phyloP scores from a whole-genome alignment of 305 asterid genomes.

The Rubia balearica region DNA sequence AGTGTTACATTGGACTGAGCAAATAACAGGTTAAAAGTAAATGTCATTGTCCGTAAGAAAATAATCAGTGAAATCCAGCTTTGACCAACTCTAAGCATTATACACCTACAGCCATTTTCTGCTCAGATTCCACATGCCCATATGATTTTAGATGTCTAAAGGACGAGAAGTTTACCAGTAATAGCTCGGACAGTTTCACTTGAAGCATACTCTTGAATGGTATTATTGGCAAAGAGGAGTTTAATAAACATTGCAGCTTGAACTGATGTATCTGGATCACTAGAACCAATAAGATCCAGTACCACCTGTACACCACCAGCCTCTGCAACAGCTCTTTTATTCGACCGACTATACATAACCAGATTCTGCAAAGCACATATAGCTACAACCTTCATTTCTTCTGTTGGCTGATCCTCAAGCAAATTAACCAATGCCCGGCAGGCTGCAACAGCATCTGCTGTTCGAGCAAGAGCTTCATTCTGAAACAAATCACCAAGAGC shows the following conservation, averaged over 20 bases:
- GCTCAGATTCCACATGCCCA: neutral
- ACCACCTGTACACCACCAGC: constrained; percentile 99
- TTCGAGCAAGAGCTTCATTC: constrained; percentile 91
- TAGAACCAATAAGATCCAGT: constrained; percentile 89
- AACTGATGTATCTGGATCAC: constrained; percentile 89
- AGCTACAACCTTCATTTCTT: constrained; percentile 98
- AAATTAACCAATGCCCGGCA: constrained; percentile 97
- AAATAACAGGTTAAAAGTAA: neutral
- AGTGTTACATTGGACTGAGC: neutral
- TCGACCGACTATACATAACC: constrained; percentile 92
- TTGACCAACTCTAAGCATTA: constrained; percentile 1
- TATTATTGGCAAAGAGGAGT: constrained; percentile 87
- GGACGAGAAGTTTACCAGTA: constrained; percentile 54
- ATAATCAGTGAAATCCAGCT: constrained; percentile 11
- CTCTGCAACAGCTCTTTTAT: constrained; percentile 99
- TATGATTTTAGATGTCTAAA: neutral
- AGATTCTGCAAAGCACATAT: constrained; percentile 97
- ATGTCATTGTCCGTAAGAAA: neutral
- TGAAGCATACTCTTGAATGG: constrained; percentile 99
- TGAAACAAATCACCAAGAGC: constrained; percentile 98
- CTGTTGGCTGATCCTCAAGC: constrained; percentile 99
- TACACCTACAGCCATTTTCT: neutral
- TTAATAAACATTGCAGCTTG: constrained; percentile 98
- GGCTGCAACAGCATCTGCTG: constrained; percentile 92
- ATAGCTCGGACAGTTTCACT: constrained; percentile 99